Evolutionary conservation across 768 basidiomycete species (phyloP), one percentile per base, ranked within the genome.

Genomic region (Panellus pusillus): DNA sequence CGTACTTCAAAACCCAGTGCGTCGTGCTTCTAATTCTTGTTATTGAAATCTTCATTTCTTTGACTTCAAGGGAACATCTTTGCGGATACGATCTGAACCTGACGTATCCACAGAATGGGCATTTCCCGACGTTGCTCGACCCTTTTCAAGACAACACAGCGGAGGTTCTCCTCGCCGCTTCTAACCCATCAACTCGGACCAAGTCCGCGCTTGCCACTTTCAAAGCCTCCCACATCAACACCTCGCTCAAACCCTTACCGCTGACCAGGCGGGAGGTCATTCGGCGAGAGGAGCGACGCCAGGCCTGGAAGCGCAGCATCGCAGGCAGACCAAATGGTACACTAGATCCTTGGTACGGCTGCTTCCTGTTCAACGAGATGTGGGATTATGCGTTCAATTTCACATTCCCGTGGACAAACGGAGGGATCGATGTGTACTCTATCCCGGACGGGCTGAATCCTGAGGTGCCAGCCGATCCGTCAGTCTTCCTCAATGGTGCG

Each of bases 321-420:
- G 70, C 68, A 12, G 70, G 66, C 17, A 70, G 80, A 31, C 65
- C 79, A 2, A 82, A 81, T 56, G 82, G 76, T 7, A 80, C 79
- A 4, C 76, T 85, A 41, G 77, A 84, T 59, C 66, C 79, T 2
- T 57, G 76, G 79, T 86, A 86, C 38, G 82, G 83, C 5, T 90
- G 88, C 67, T 72, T 81, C 53, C 61, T 89, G 15, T 76, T 79
- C 44, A 78, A 83, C 55, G 80, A 84, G 71, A 77, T 84, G 68
- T 60, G 84, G 28, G 87, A 89, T 66, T 89, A 89, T 59, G 84
- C 87, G 15, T 45, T 80, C 54, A 90, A 89, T 62, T 89, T 76
- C 62, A 86, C 87, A 0, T 82, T 76, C 65, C 88, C 87, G 1
- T 81, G 77, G 78, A 74, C 32, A 2, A 9, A n/a, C 18, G 48